These are phyloP conservation scores for Truncatella angustata DNA, from an alignment of 2,329 filamentous ascomycete genomes.

Conservation along the genomic window DNA sequence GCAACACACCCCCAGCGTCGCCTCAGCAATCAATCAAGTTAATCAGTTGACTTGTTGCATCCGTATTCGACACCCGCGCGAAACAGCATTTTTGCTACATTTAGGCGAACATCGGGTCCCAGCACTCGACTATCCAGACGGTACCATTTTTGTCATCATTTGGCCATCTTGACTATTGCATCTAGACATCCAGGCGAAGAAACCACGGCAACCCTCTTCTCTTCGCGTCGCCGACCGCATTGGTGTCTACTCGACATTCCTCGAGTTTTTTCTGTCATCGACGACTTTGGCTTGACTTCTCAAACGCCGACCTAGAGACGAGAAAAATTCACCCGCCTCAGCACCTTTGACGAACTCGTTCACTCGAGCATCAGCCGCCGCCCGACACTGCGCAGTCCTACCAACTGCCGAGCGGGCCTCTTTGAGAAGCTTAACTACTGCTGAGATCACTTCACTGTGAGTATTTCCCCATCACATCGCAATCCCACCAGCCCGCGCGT, in stretches of 20 bases:
- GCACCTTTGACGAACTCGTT: background rate
- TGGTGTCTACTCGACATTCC: constrained; percentile 6
- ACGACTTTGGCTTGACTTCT: background rate
- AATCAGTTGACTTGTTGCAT: constrained; percentile 5
- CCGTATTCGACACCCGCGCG: background rate
- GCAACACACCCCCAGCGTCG: background rate
- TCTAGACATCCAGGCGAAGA: background rate
- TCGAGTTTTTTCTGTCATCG: background rate
- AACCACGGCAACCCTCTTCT: background rate
- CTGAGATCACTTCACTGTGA: constrained; percentile 41
- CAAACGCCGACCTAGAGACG: background rate
- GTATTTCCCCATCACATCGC: constrained; percentile 21
- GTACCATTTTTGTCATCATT: constrained; percentile 8
- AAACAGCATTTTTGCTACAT: constrained; percentile 2
- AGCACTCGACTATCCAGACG: background rate
- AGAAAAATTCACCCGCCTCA: constrained; percentile 3
- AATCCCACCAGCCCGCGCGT: constrained; percentile 14
- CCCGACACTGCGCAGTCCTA: constrained; percentile 20
- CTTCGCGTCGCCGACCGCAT: background rate
- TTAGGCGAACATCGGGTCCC: constrained; percentile 1
- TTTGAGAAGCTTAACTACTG: constrained; percentile 24
- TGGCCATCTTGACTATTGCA: constrained; percentile 1
- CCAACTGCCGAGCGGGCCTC: constrained; percentile 18
- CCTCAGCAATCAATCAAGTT: constrained; percentile 9
- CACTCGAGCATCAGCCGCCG: constrained; percentile 16